phyloP scores from a whole-genome alignment of 2,329 filamentous ascomycete species.

The Pseudogymnoascus sp. region DNA sequence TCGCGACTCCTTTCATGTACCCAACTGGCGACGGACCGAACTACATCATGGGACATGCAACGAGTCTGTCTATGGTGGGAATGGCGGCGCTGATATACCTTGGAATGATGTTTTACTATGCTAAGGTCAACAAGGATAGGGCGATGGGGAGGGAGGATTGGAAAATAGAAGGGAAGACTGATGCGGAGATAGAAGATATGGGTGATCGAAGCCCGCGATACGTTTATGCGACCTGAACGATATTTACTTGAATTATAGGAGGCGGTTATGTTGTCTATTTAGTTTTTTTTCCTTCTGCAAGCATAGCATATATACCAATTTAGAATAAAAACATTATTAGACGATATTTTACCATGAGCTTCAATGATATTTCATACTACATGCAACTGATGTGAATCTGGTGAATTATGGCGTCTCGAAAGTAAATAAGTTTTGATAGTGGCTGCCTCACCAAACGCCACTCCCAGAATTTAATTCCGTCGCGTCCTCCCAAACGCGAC shows the following conservation, averaged over 20 bases:
- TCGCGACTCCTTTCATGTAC: conserved; percentile 52
- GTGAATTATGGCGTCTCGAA: background rate
- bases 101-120: conserved; percentile 26
- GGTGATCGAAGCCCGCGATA: conserved; percentile 35
- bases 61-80: conserved; percentile 41
- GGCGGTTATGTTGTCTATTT: background rate
- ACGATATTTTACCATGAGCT: background rate
- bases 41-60: conserved; percentile 44
- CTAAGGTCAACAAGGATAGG: conserved; percentile 30
- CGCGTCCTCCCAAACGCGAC: background rate
- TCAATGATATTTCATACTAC: background rate
- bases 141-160: conserved; percentile 33
- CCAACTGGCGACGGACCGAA: conserved; percentile 35
- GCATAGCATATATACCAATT: conserved; percentile 4
- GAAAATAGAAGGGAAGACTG: conserved; percentile 34
- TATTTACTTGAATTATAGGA: background rate
- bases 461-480: background rate
- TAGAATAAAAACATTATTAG: background rate
- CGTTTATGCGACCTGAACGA: conserved; percentile 13
- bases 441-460: background rate
- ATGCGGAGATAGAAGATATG: conserved; percentile 35
- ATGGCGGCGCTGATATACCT: conserved; percentile 28
- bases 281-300: background rate
- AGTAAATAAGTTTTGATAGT: background rate
- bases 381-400: background rate